Evolutionary conservation across 2,329 filamentous ascomycete species (phyloP).

Genomic region (Chaetomiaceae sp.): DNA sequence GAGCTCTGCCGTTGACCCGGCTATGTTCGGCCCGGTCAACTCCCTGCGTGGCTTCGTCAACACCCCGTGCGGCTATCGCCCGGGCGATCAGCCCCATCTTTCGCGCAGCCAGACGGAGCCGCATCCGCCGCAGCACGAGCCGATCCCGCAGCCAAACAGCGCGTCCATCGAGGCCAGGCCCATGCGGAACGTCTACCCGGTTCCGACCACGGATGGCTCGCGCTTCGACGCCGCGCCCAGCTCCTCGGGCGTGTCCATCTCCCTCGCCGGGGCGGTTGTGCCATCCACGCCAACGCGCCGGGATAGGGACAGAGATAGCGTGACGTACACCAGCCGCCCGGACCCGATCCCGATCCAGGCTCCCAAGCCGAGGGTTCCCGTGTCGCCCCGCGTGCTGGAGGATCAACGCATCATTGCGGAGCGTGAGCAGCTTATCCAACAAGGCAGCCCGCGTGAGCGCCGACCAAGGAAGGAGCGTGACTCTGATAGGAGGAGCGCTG

Average conservation of each 20-base stretch:
- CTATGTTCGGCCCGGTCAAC: constrained; percentile 56
- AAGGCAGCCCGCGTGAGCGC: constrained; percentile 17
- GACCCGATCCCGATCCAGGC: constrained; percentile 72
- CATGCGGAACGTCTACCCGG: constrained; percentile 62
- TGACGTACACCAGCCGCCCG: constrained; percentile 34
- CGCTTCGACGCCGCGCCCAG: constrained; percentile 54
- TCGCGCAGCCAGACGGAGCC: constrained; percentile 25
- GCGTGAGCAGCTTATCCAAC: not conserved
- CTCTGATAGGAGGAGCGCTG: constrained; percentile 19
- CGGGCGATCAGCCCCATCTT: constrained; percentile 26
- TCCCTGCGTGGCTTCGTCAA: constrained; percentile 55
- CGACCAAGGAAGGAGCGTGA: constrained; percentile 24
- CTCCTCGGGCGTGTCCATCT: constrained; percentile 45
- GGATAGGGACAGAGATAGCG: constrained; percentile 1
- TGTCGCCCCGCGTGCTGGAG: constrained; percentile 65
- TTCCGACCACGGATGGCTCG: constrained; percentile 61
- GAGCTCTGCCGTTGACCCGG: constrained; percentile 53
- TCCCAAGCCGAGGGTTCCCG: constrained; percentile 72
- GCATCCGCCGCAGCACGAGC: constrained; percentile 36
- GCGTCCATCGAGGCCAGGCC: constrained; percentile 35
- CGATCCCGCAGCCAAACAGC: constrained; percentile 34
- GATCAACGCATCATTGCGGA: constrained; percentile 35
- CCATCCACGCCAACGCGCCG: constrained; percentile 14
- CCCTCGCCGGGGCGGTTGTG: not conserved
- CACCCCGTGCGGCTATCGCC: constrained; percentile 51